Conservation (phyloP, 2,329 filamentous ascomycete species). For the Didymella pinodella region DNA sequence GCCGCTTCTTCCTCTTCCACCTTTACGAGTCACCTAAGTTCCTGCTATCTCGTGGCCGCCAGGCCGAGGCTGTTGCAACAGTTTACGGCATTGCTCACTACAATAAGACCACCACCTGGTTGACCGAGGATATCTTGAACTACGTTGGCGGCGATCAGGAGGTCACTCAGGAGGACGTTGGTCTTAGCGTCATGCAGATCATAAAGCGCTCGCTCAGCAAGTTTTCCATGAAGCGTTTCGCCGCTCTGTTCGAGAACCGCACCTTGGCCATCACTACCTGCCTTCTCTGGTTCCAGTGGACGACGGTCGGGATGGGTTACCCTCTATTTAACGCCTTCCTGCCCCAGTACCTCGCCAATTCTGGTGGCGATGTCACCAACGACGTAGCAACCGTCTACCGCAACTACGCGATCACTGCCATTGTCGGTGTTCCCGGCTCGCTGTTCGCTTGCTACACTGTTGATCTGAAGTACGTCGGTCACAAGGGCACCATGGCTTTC, state of each 20-base stretch:
- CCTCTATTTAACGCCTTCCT: conserved; percentile 90
- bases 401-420: conserved; percentile 81
- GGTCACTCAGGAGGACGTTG: conserved; percentile 45
- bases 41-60: conserved; percentile 76
- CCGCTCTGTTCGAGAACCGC: conserved; percentile 65
- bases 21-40: conserved; percentile 88
- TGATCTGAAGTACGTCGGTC: conserved; percentile 73
- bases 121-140: conserved; percentile 74
- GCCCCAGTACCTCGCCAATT: conserved; percentile 80
- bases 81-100: conserved; percentile 79
- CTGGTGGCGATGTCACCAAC: conserved; percentile 48
- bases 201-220: conserved; percentile 67
- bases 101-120: conserved; percentile 62
- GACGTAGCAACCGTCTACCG: conserved; percentile 65
- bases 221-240: conserved; percentile 73
- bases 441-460: conserved; percentile 78
- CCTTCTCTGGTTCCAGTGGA: conserved; percentile 80
- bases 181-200: conserved; percentile 57
- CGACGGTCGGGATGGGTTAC: conserved; percentile 84
- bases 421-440: conserved; percentile 79
- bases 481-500: conserved; percentile 74
- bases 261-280: conserved; percentile 59
- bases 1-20: conserved; percentile 81
- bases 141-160: conserved; percentile 59
- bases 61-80: conserved; percentile 80